Evolutionary conservation across 164 flowering plant species (phyloP), one percentile per base, ranked within the genome.

Genomic region (Protea cynaroides): DNA sequence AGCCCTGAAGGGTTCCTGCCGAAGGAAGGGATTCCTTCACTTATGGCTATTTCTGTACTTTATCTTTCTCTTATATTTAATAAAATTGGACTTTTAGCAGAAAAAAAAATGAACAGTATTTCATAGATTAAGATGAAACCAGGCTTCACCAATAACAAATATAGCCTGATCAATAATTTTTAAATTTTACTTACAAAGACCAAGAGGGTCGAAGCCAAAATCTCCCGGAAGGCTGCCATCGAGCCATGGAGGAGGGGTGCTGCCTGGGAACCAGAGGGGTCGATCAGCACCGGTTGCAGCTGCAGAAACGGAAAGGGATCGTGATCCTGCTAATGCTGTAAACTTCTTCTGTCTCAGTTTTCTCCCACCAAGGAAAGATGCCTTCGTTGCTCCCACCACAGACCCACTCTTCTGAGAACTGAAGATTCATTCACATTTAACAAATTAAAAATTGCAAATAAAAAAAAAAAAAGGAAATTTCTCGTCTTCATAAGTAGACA

Each of bases 201-300:
- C 98, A 46, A 93, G 89, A 61, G 98, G 98, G 64, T 93, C 98
- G 44, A 94, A 94, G 0, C 98, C 98, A 53, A 94, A 94, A 81
- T 94, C 98, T 61, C 91, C 98, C 0, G 98, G 98, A 59, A 94
- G 97, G 82, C 98, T 93, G 80, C 98, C 98, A 68, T 93, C 97
- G 50, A 93, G 98, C 98, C 98, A 93, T 66, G 80, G 76, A 59
- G 98, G 98, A 76, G 98, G 98, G 57, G 81, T 76, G 88, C 95
- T 94, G 67, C 98, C 97, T 12, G 98, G 97, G 83, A 94, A 94
- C 98, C 98, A 93, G 17, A 93, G 67, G 14, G 98, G 98, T 44
- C 98, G 78, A 3, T 90, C 86, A 0, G 88, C 79, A n/a, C 83
- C 87, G 49, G 87, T 82, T 0, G 78, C 83, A 14, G 80, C 91